A percentile compares a stretch with the other conserved stretches of the same genome.
Evolutionary conservation across 352 stramenopile genomes (phyloP).

Genomic region (Phytopythium litorale): DNA sequence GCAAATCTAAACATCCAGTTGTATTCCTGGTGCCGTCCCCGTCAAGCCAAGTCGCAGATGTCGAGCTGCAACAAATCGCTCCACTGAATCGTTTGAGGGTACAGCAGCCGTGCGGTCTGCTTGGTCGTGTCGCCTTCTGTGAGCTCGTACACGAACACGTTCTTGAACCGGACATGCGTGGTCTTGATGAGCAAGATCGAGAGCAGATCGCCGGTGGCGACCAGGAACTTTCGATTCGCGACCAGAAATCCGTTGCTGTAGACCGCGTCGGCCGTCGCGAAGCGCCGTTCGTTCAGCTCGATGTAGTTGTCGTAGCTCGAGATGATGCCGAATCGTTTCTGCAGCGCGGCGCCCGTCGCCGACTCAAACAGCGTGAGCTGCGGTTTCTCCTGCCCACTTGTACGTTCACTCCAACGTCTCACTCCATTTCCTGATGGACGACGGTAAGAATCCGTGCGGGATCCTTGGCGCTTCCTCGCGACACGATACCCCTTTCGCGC

Average conservation of each 20-base stretch:
- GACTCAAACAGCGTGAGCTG: conserved; percentile 24
- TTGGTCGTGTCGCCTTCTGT: conserved; percentile 21
- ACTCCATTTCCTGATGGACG: neutral
- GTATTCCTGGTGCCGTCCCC: too few species aligned
- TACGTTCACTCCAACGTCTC: conserved; percentile 2
- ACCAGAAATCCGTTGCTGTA: conserved; percentile 41
- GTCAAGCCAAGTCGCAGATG: conserved; percentile 6
- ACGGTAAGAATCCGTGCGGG: neutral
- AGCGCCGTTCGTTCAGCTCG: conserved; percentile 21
- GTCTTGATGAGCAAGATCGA: conserved; percentile 39
- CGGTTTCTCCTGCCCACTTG: conserved; percentile 4
- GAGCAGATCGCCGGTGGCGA: conserved; percentile 30
- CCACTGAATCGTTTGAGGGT: conserved; percentile 26
- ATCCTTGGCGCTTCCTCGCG: conserved; percentile 12
- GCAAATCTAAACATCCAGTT: too few species aligned
- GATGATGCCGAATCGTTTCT: conserved; percentile 19
- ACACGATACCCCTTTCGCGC: conserved; percentile 17
- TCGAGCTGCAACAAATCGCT: conserved; percentile 20
- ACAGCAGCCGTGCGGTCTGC: conserved; percentile 25
- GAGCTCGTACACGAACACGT: conserved; percentile 37
- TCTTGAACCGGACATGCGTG: conserved; percentile 26
- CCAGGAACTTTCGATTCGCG: conserved; percentile 30
- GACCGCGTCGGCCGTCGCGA: conserved; percentile 33
- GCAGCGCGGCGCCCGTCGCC: conserved; percentile 20
- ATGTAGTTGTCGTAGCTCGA: conserved; percentile 27